Evolutionary conservation across 148 eudicot genomes (phyloP).

Genomic region (Rhododendron williamsianum): DNA sequence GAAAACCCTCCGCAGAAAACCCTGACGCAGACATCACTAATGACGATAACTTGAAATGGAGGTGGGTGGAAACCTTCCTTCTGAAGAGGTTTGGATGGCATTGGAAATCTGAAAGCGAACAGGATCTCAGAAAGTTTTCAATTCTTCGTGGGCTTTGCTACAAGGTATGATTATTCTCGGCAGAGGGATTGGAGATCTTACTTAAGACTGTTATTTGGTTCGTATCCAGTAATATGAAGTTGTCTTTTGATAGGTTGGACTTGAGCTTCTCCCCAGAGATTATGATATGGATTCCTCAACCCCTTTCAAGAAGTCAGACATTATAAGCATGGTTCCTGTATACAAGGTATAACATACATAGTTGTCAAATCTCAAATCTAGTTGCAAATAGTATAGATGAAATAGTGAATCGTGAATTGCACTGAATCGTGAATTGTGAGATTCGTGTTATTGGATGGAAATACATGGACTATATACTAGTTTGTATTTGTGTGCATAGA

Average conservation of each 20-base stretch:
- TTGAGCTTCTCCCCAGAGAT: constrained; percentile 94
- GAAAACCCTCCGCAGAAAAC: constrained; percentile 38
- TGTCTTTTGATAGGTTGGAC: constrained; percentile 62
- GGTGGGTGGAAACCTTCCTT: constrained; percentile 81
- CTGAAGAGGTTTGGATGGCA: constrained; percentile 83
- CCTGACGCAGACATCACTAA: constrained; percentile 36
- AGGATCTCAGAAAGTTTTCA: constrained; percentile 82
- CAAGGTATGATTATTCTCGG: constrained; percentile 48
- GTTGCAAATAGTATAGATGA: not conserved
- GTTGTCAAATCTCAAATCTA: not conserved
- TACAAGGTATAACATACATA: constrained; percentile 63
- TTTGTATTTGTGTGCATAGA: not conserved
- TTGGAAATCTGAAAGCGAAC: constrained; percentile 59
- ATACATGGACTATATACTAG: not conserved
- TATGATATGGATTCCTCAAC: constrained; percentile 83
- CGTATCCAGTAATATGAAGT: not conserved
- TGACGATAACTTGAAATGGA: constrained; percentile 66
- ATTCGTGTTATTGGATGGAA: not conserved
- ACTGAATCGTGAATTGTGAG: not conserved
- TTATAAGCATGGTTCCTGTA: constrained; percentile 85
- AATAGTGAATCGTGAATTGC: not conserved
- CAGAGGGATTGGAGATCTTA: not conserved
- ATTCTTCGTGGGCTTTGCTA: constrained; percentile 95
- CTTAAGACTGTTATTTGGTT: not conserved
- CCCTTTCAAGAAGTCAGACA: constrained; percentile 73